These are phyloP conservation scores for Botrytis pseudocinerea DNA, from an alignment of 2,329 filamentous ascomycete species.

Conservation along the genomic window DNA sequence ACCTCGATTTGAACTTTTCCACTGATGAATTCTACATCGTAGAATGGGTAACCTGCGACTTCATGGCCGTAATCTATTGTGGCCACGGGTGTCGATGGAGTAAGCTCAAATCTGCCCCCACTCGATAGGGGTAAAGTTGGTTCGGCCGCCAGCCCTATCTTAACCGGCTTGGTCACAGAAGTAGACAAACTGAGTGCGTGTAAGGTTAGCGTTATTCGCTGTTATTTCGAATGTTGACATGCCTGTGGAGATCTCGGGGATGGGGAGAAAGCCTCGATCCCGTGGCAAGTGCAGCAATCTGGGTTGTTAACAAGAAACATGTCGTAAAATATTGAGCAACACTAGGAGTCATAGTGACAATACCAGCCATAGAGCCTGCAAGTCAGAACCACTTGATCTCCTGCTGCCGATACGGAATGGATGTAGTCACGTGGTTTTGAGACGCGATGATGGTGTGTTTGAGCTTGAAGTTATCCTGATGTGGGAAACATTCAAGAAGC, in stretches of 20 bases:
- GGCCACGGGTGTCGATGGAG: background rate
- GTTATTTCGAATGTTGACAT: background rate
- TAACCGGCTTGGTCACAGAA: background rate
- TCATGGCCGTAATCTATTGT: constrained; percentile 4
- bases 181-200: background rate
- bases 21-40: background rate
- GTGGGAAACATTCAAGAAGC: background rate
- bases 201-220: background rate
- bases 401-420: background rate
- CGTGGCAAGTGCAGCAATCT: background rate
- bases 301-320: background rate
- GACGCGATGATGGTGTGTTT: background rate
- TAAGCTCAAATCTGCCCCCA: background rate
- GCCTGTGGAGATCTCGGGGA: background rate
- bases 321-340: background rate
- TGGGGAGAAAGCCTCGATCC: background rate
- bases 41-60: background rate
- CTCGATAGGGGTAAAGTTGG: background rate
- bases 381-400: background rate
- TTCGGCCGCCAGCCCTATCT: background rate
- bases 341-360: background rate
- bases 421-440: background rate
- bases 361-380: background rate
- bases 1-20: background rate
- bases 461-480: background rate